Evolutionary conservation across 371 early-diverging fungal genomes (phyloP), one percentile per base, ranked within the genome.

Genomic region (Actinomucor elegans): DNA sequence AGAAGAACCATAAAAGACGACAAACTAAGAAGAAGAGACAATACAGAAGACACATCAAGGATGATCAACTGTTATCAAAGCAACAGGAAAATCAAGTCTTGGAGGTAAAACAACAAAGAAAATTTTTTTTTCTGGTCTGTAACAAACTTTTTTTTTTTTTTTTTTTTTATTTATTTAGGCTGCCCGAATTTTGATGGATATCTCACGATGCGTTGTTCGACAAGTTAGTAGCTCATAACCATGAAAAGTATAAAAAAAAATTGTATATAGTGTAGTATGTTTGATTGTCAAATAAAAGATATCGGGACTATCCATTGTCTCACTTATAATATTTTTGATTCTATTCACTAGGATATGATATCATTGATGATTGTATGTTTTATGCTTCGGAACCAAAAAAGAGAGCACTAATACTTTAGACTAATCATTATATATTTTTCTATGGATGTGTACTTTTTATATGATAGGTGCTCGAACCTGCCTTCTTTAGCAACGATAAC

Each of bases 181-280:
- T 57, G 73, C 77, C 15, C 67, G 73, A 50, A 77, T 73, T 52
- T 51, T 77, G 15, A 69, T 73, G 73, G 66, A 71, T 32, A 77
- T 77, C 45, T 73, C 77, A n/a, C 61, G 66, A 51, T 67, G 69
- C 44, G 64, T 66, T 23, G 67, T 71, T 14, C 55, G 46, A 41
- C 56, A 38, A 48, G 56, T 57, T 18, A 48, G 48, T 48, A 28
- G 48, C 53, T 24, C 47, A 59, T 40, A 52, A 48, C 3, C 24
- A 60, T 59, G 61, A 37, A 56, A 67, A 9, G 47, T 48, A 57
- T 40, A 20, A 31, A 40, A 41, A 11, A 31, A 50, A 41, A 40
- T n/a, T n/a, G n/a, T n/a, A n/a, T n/a, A n/a, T n/a, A n/a, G n/a
- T n/a, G n/a, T n/a, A n/a, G n/a, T n/a, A n/a, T n/a, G n/a, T n/a